Percentiles rank a stretch among this genome's conserved stretches.
phyloP scores from a whole-genome alignment of 768 basidiomycete species.

The Gymnopilus junonius region DNA sequence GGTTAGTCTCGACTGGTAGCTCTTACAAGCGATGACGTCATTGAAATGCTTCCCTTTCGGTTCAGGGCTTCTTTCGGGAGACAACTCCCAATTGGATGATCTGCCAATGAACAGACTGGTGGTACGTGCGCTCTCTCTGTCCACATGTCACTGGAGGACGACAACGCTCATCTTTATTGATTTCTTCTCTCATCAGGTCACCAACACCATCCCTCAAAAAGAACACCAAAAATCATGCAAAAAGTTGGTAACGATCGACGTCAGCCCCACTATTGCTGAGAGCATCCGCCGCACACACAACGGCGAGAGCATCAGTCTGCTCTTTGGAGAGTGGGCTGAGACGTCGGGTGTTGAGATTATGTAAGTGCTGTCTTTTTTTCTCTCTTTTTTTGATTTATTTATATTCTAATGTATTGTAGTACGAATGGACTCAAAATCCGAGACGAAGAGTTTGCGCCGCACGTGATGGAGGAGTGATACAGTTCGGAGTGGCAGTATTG shows the following conservation, averaged over 20 bases:
- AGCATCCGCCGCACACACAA: constrained; percentile 95
- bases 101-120: constrained; percentile 87
- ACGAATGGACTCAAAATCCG: background rate
- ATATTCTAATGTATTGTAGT: background rate
- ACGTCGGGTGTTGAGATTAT: constrained; percentile 43
- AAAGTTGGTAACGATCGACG: constrained; percentile 89
- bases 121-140: constrained; percentile 47
- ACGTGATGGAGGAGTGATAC: background rate
- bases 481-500: too few species aligned
- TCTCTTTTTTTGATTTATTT: background rate
- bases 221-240: constrained; percentile 63
- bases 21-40: background rate
- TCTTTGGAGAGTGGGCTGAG: constrained; percentile 86
- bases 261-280: constrained; percentile 92
- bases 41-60: background rate
- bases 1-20: constrained; percentile 50
- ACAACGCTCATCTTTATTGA: background rate
- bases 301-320: constrained; percentile 87
- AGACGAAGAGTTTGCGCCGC: background rate
- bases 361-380: constrained; percentile 17
- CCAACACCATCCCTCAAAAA: constrained; percentile 92
- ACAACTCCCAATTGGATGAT: constrained; percentile 62
- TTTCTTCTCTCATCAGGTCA: constrained; percentile 61
- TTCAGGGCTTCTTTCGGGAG: constrained; percentile 80
- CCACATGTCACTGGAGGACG: too few species aligned